Evolutionary conservation across 192 early-diverging fungal genomes (phyloP).

Genomic region (Coemansia sp.): DNA sequence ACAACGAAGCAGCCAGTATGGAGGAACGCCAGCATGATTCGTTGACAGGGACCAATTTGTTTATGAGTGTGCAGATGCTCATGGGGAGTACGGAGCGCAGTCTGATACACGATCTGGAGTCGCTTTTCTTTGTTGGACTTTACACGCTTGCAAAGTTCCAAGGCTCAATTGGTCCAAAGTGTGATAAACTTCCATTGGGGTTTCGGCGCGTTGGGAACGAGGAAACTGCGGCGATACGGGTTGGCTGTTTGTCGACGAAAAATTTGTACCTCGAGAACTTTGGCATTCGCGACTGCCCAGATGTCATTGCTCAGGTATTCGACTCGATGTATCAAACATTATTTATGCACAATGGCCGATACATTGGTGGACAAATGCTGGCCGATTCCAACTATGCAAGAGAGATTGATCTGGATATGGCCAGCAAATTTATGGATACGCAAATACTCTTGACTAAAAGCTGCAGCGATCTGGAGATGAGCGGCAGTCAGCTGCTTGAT

Average conservation of each 20-base stretch:
- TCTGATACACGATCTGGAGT: slow-evolving; percentile 19
- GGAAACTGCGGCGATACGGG: background rate
- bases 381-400: background rate
- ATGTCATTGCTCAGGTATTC: background rate
- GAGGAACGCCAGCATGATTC: background rate
- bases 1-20: background rate
- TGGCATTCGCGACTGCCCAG: background rate
- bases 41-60: background rate
- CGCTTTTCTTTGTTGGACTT: slow-evolving; percentile 14
- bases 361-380: background rate
- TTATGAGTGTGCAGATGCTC: slow-evolving; percentile 15
- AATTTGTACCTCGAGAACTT: background rate
- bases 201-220: background rate
- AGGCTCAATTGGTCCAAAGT: background rate
- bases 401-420: background rate
- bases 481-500: no score
- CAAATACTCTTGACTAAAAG: no score
- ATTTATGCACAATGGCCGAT: background rate
- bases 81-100: background rate
- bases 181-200: background rate
- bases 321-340: background rate
- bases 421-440: background rate
- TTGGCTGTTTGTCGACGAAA: background rate
- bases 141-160: background rate
- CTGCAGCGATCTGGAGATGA: no score